phyloP scores from a whole-genome alignment of 495 filamentous ascomycete species.

The Sordaria brevicollis region DNA sequence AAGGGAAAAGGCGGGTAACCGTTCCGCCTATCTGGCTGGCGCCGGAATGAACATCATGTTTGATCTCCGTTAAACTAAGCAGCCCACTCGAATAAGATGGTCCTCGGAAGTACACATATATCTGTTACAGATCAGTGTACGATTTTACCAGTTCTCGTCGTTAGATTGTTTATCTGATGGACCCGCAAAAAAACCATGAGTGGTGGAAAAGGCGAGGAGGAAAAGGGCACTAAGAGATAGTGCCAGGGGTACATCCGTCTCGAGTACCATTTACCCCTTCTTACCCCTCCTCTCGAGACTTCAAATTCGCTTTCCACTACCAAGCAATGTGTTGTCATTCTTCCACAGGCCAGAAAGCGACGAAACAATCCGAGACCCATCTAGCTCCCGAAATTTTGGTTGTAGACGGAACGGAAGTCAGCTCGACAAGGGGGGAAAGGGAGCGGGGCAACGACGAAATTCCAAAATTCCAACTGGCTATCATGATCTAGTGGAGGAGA shows the following conservation, averaged over 20 bases:
- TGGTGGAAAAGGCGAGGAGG: background rate
- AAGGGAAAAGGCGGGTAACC: background rate
- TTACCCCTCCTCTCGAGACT: background rate
- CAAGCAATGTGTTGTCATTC: background rate
- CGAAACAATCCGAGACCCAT: background rate
- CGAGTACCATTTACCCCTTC: background rate
- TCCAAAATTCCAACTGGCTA: background rate
- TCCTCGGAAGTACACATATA: background rate
- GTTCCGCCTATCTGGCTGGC: background rate
- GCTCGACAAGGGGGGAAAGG: background rate
- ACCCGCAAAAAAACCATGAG: background rate
- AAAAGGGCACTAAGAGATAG: background rate
- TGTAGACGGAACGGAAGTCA: background rate
- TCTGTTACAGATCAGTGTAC: background rate
- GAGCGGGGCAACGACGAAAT: background rate
- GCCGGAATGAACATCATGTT: background rate
- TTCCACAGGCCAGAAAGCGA: background rate
- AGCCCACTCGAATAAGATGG: background rate
- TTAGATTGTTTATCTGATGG: background rate
- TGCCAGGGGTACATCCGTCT: background rate
- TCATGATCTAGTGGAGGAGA: background rate
- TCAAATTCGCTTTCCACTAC: background rate
- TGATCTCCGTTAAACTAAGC: background rate
- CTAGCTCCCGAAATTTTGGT: background rate
- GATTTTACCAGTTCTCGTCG: background rate